phyloP scores from a whole-genome alignment of 2,329 filamentous ascomycete genomes.

The Neofusicoccum laricinum region DNA sequence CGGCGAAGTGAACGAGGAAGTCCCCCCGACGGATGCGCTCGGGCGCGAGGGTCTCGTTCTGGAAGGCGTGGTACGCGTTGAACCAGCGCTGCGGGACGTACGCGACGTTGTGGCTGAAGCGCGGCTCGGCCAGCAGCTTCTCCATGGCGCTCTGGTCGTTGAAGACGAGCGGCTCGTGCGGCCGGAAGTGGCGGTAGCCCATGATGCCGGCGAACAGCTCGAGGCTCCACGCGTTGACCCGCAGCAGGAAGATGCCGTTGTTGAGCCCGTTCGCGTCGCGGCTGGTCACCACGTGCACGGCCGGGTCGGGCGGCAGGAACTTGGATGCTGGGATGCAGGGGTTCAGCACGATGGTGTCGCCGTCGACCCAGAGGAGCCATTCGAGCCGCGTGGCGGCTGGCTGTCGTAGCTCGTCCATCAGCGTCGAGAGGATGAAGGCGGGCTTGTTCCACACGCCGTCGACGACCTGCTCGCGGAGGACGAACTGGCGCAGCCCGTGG shows the following conservation, averaged over 20 bases:
- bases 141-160: slow-evolving; percentile 44
- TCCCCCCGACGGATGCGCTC: slow-evolving; percentile 36
- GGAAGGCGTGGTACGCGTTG: slow-evolving; percentile 42
- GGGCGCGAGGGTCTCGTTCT: slow-evolving; percentile 34
- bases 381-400: neutral
- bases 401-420: neutral
- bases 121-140: slow-evolving; percentile 31
- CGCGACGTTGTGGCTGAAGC: slow-evolving; percentile 32
- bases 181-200: slow-evolving; percentile 39
- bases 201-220: slow-evolving; percentile 39
- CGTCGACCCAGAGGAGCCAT: slow-evolving; percentile 7
- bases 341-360: slow-evolving; percentile 7
- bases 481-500: slow-evolving; percentile 35
- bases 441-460: slow-evolving; percentile 5
- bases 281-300: slow-evolving; percentile 29
- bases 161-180: slow-evolving; percentile 33
- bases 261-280: slow-evolving; percentile 44
- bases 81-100: slow-evolving; percentile 44
- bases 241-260: slow-evolving; percentile 43
- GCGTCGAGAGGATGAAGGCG: neutral
- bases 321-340: neutral
- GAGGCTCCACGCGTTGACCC: slow-evolving; percentile 40
- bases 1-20: slow-evolving; percentile 45
- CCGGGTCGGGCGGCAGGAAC: neutral
- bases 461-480: slow-evolving; percentile 22